Conservation (phyloP, 2,329 filamentous ascomycete genomes). For the Sporothrix luriei region DNA sequence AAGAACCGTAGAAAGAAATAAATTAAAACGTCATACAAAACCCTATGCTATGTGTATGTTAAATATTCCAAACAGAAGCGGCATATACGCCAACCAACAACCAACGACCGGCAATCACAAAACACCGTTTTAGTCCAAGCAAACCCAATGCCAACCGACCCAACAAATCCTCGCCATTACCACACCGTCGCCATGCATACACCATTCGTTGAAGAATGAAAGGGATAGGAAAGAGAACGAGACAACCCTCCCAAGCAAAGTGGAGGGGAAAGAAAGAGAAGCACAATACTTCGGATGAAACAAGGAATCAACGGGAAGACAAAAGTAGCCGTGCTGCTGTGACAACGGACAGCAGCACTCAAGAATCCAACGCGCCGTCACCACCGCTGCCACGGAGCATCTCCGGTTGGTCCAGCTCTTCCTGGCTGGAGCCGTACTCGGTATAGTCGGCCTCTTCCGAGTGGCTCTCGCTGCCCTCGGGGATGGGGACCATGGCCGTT, state of each 20-base stretch:
- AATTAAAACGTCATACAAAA: no score
- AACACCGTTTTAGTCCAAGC: not conserved
- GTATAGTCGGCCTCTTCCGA: conserved; percentile 55
- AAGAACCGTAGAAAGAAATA: no score
- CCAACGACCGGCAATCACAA: conserved; percentile 2
- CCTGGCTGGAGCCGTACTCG: conserved; percentile 50
- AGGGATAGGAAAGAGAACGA: not conserved
- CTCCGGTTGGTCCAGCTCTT: conserved; percentile 52
- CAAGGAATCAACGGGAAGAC: no score
- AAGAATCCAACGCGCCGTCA: conserved; percentile 32
- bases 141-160: not conserved
- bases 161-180: not conserved
- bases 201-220: not conserved
- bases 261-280: not conserved
- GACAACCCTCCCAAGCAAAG: no score
- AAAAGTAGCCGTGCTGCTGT: no score
- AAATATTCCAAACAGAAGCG: not conserved
- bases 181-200: not conserved
- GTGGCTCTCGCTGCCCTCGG: conserved; percentile 62
- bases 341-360: no score
- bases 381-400: conserved; percentile 29
- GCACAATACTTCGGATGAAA: no score
- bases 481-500: conserved; percentile 68
- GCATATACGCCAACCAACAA: not conserved
- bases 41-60: not conserved